phyloP scores from a whole-genome alignment of 192 early-diverging fungal genomes.

The Radiomyces spectabilis region DNA sequence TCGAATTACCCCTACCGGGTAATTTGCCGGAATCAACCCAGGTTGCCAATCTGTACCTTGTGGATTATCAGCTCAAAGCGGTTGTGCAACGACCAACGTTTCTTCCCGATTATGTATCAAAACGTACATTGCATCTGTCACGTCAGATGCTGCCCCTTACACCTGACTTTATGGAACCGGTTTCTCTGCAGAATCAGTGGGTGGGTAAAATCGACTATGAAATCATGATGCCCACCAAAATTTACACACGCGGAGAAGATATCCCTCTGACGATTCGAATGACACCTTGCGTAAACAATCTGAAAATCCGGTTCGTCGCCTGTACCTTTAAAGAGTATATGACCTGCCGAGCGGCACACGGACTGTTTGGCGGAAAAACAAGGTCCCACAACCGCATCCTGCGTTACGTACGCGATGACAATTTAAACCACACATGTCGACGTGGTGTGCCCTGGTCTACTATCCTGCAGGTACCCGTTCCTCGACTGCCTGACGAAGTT shows the following conservation, averaged over 20 bases:
- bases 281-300: constrained; percentile 32
- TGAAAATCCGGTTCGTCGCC: constrained; percentile 32
- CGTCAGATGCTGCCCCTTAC: constrained; percentile 34
- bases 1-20: constrained; percentile 44
- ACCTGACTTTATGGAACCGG: constrained; percentile 34
- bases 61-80: constrained; percentile 43
- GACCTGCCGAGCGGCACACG: constrained; percentile 24
- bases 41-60: constrained; percentile 28
- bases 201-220: constrained; percentile 44
- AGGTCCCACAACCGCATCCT: background rate
- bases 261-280: constrained; percentile 37
- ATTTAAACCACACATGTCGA: background rate
- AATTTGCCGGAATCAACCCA: constrained; percentile 49
- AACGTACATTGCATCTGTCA: constrained; percentile 27
- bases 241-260: constrained; percentile 38
- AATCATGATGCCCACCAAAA: constrained; percentile 39
- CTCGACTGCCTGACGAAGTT: background rate
- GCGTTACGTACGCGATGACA: background rate
- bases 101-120: constrained; percentile 27
- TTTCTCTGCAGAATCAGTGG: constrained; percentile 47
- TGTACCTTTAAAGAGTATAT: constrained; percentile 47
- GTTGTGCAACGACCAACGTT: constrained; percentile 39
- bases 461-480: constrained; percentile 1
- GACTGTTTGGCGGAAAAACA: constrained; percentile 3
- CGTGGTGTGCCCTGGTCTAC: constrained; percentile 5